Conservation (phyloP, 495 filamentous ascomycete species). For the Tuber indicum region DNA sequence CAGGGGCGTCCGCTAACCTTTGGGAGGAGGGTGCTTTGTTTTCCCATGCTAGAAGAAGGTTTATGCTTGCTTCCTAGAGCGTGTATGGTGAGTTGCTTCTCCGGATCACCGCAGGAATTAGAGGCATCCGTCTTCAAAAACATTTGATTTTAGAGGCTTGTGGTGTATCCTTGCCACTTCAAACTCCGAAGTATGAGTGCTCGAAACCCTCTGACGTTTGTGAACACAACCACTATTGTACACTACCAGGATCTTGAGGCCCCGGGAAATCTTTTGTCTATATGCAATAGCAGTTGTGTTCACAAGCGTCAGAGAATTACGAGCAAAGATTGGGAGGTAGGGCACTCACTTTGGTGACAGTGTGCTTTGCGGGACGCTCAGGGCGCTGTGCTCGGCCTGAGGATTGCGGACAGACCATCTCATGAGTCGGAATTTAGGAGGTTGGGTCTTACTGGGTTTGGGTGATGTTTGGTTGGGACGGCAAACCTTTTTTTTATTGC, state of each 20-base stretch:
- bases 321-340: not conserved
- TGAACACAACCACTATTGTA: no score
- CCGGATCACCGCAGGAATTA: not conserved
- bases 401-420: not conserved
- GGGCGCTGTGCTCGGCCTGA: not conserved
- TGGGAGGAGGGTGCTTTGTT: not conserved
- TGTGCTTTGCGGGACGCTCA: no score
- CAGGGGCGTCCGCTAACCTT: not conserved
- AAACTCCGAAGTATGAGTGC: not conserved
- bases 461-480: not conserved
- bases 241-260: no score
- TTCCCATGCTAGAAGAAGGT: not conserved
- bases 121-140: not conserved
- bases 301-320: no score
- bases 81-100: not conserved
- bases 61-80: not conserved
- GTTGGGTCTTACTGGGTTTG: not conserved
- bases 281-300: no score
- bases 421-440: not conserved
- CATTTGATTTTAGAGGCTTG: not conserved
- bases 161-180: not conserved
- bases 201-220: no score
- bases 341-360: not conserved
- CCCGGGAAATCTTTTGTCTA: no score
- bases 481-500: not conserved